Percentiles rank a stretch among this genome's conserved stretches.
These are phyloP conservation scores for Fabrea salina DNA, from an alignment of 169 alveolate genomes.

Conservation along the genomic window DNA sequence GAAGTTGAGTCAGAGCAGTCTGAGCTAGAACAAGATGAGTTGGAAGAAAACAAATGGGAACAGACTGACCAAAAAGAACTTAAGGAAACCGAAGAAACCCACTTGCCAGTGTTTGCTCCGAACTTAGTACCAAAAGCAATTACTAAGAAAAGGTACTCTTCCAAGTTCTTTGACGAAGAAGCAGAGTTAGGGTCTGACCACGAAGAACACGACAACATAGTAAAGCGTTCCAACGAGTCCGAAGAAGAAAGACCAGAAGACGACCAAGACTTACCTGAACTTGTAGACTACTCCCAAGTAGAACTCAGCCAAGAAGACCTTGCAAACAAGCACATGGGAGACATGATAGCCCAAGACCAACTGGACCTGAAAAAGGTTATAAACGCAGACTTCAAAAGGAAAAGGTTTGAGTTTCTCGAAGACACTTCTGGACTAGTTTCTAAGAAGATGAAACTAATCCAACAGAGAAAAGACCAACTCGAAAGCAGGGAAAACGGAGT, in stretches of 20 bases:
- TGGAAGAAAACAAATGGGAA: background rate
- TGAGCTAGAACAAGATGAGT: background rate
- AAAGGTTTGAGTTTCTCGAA: background rate
- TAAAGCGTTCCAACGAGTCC: background rate
- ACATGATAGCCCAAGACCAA: background rate
- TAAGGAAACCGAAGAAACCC: background rate
- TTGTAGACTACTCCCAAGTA: background rate
- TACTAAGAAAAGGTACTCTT: background rate
- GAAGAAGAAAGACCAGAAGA: background rate
- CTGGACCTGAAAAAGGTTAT: background rate
- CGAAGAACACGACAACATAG: slow-evolving; percentile 16
- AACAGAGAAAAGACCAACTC: background rate
- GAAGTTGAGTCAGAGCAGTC: background rate
- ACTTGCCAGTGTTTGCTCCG: slow-evolving; percentile 1
- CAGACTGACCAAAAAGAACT: background rate
- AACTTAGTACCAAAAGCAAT: background rate
- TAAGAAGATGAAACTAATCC: background rate
- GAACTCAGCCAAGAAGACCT: background rate
- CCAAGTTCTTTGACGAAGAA: background rate
- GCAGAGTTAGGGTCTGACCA: slow-evolving; percentile 27
- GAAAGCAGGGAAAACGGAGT: background rate
- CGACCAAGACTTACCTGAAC: background rate
- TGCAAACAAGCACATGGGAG: background rate
- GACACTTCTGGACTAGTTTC: background rate
- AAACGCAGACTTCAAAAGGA: slow-evolving; percentile 13